A percentile compares a stretch with the other conserved stretches of the same genome.
Conservation (phyloP, 169 alveolate genomes). For the Plasmodium gonderi region DNA sequence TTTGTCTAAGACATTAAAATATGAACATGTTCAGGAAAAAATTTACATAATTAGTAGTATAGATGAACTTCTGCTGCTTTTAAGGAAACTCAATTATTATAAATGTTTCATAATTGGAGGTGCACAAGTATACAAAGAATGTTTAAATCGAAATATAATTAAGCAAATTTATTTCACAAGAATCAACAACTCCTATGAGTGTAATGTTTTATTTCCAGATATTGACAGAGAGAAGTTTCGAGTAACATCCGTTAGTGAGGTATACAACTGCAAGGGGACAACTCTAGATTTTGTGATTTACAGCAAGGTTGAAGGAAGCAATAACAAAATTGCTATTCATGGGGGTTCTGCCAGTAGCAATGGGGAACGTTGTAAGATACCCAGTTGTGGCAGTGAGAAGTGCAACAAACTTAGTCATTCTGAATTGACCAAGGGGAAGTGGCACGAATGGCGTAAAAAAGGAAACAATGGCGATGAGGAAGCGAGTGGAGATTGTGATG, state of each 20-base stretch:
- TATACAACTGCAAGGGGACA: conserved; percentile 69
- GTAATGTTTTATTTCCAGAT: conserved; percentile 85
- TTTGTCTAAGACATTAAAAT: conserved; percentile 85
- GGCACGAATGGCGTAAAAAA: background rate
- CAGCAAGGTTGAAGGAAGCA: conserved; percentile 18
- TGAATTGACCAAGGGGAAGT: background rate
- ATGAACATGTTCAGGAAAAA: conserved; percentile 74
- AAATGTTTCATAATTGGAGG: conserved; percentile 92
- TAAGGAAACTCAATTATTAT: conserved; percentile 73
- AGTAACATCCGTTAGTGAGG: conserved; percentile 76
- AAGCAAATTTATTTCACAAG: conserved; percentile 89
- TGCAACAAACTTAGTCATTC: background rate
- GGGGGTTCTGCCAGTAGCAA: background rate
- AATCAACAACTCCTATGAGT: conserved; percentile 83
- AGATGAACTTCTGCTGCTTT: conserved; percentile 75
- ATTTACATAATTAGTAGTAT: conserved; percentile 75
- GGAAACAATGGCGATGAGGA: background rate
- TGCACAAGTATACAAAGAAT: conserved; percentile 85
- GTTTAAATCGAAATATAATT: conserved; percentile 78
- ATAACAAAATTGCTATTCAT: background rate
- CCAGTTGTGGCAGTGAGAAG: background rate
- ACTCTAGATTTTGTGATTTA: conserved; percentile 77
- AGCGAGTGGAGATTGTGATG: background rate
- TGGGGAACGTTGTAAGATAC: background rate
- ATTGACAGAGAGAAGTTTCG: conserved; percentile 76